Conservation (phyloP, 139 green algal species). For the Axilococcus clingmanii region DNA sequence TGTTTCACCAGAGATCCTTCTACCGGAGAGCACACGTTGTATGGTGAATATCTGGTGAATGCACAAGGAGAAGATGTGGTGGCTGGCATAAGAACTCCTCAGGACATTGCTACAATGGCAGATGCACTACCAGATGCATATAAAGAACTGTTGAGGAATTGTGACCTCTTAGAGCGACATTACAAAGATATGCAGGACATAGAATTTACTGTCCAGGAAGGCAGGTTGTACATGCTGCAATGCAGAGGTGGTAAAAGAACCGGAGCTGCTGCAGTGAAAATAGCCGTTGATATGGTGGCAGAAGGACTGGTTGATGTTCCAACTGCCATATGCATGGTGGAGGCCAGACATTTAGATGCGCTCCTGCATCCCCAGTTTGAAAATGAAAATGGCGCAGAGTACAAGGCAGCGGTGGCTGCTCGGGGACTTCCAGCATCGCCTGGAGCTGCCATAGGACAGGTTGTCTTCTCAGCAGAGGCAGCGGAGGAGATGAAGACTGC, state of each 20-base stretch:
- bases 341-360: conserved; percentile 81
- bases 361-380: conserved; percentile 77
- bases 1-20: conserved; percentile 78
- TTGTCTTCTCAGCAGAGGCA: conserved; percentile 74
- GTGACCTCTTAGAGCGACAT: conserved; percentile 61
- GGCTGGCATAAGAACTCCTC: conserved; percentile 74
- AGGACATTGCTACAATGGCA: conserved; percentile 56
- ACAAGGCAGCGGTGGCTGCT: conserved; percentile 52
- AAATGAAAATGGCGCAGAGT: conserved; percentile 29
- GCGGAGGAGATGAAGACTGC: conserved; percentile 53
- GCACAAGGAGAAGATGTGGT: conserved; percentile 87
- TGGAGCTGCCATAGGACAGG: conserved; percentile 68
- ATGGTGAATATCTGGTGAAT: conserved; percentile 84
- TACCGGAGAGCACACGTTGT: conserved; percentile 62
- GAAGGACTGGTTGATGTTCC: conserved; percentile 43
- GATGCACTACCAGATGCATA: conserved; percentile 66
- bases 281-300: conserved; percentile 64
- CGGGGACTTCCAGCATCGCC: conserved; percentile 70
- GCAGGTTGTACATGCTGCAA: conserved; percentile 82
- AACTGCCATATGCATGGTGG: conserved; percentile 69
- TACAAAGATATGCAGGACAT: conserved; percentile 87
- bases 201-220: conserved; percentile 86
- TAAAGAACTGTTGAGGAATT: conserved; percentile 60
- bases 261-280: conserved; percentile 57
- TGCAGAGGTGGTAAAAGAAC: conserved; percentile 80